Base-by-base conservation (phyloP, 2,329 filamentous ascomycete genomes). In the Trichoderma lentiforme region DNA sequence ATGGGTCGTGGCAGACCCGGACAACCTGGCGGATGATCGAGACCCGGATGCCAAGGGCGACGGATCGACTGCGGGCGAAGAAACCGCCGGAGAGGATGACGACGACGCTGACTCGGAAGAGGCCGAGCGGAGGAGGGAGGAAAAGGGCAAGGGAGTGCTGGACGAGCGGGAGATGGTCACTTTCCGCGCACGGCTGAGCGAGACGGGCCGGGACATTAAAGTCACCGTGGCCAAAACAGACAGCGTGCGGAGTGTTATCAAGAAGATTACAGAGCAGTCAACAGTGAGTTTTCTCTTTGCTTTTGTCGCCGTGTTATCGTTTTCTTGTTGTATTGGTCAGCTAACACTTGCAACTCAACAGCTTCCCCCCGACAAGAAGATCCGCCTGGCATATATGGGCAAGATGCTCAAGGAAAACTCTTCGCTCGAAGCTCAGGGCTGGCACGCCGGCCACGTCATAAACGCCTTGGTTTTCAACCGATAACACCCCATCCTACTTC, bases 361-460 rank as follows among this genome's bases (percentile, higher is more conserved):
- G 91, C 83, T 95, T 36, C 80, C 86, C 2, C 79, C 84, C 8
- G 84, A 83, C 58, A 89, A 88, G 73, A 87, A 85, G 62, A 84
- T 97, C 65, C 89, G 89, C 69, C 87, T 97, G 72, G 91, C 90
- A 24, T 97, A 97, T 80, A 87, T 96, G 81, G 95, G 95, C 75
- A 93, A 90, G 79, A 88, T 95, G 65, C 86, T 97, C 60, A 90
- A 90, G 74, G 93, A 95, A 74, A 86, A 86, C 69, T 79, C 88
- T 24, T 86, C 91, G 1, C 83, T 97, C 21, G 81, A 84, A 58
- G 86, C 87, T 3, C 92, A 96, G 76, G 92, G 92, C 63, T 97
- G 93, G 92, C 88, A 90, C 76, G 86, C 88, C 73, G 92, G 90
- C 43, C 88, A 96, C 78, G 85, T 96, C 39, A 83, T 97, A 70